phyloP scores from a whole-genome alignment of 1,284 basidiomycete genomes.

The Trichosporon sp. region DNA sequence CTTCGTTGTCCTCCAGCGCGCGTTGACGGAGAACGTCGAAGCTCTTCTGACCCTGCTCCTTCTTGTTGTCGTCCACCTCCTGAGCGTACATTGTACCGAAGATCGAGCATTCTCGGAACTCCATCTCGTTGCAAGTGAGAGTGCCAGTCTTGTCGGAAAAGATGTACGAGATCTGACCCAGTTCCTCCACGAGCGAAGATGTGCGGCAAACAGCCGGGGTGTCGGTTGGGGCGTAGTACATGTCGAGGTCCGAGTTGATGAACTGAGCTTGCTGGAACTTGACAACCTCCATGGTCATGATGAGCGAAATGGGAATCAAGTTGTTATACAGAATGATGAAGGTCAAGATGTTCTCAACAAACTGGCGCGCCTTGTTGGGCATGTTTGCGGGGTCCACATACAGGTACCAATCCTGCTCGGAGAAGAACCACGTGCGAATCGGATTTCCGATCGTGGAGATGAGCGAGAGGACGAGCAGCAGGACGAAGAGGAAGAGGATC shows the following conservation, averaged over 20 bases:
- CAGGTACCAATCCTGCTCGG: constrained; percentile 77
- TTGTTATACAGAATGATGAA: constrained; percentile 99
- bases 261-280: constrained; percentile 96
- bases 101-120: constrained; percentile 86
- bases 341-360: constrained; percentile 90
- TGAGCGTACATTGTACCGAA: constrained; percentile 87
- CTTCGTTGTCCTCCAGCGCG: constrained; percentile 55
- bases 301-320: constrained; percentile 96
- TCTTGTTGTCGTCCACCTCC: constrained; percentile 73
- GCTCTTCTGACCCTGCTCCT: constrained; percentile 54
- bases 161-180: constrained; percentile 91
- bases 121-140: constrained; percentile 96
- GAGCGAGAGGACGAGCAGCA: constrained; percentile 79
- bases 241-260: constrained; percentile 94
- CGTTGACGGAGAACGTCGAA: constrained; percentile 43
- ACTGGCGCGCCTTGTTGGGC: constrained; percentile 58
- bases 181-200: constrained; percentile 93
- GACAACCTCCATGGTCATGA: constrained; percentile 99
- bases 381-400: constrained; percentile 38
- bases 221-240: constrained; percentile 92
- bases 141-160: constrained; percentile 99
- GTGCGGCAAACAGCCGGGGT: constrained; percentile 95
- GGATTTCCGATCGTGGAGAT: constrained; percentile 89
- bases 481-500: constrained; percentile 90
- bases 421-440: constrained; percentile 83